Evolutionary conservation across 2,329 filamentous ascomycete species (phyloP), one percentile per base, ranked within the genome.

Genomic region (Ascochyta clinopodiicola): DNA sequence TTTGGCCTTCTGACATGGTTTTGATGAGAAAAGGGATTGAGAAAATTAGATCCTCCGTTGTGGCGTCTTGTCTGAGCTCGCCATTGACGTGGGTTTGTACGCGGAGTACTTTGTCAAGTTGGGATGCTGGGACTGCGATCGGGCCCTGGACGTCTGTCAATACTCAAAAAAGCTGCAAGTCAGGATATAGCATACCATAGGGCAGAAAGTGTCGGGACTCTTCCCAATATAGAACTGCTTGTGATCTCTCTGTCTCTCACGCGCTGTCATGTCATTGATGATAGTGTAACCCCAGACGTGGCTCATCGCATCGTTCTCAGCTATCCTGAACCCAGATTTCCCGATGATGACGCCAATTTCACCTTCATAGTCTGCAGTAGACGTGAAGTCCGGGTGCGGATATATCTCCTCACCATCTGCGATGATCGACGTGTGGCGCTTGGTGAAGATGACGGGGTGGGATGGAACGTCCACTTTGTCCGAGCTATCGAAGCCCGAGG

Each of bases 211-310:
- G 63, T 86, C 82, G 0, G 78, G 70, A 0, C 79, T 83, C 64
- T 86, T 86, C 8, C 84, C 83, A 44, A 86, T 79, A 51, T 81
- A 86, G 65, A 85, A 86, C 57, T 86, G 84, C 65, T 86, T 85
- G 54, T 86, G 84, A 44, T 70, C 69, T 43, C 66, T 59, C 39
- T 66, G 67, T 21, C 63, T 45, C 43, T 67, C 64, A 2, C 69
- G 47, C 37, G 66, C 65, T 6, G 66, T 69, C 44, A 68, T 44
- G 51, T 70, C 63, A 38, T 68, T 86, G 38, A 82, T 77, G 34
- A 84, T 84, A 0, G 82, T 84, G 57, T 80, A 85, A 0, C 83
- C 84, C 81, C 82, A 84, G 2, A 85, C 81, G 62, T 85, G 66
- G 12, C 80, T 71, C 75, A 78, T 74, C 0, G 83, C 83, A 54